Percentiles rank a stretch among this genome's conserved stretches.
phyloP scores from a whole-genome alignment of 192 early-diverging fungal genomes.

The Entophlyctis helioformis region DNA sequence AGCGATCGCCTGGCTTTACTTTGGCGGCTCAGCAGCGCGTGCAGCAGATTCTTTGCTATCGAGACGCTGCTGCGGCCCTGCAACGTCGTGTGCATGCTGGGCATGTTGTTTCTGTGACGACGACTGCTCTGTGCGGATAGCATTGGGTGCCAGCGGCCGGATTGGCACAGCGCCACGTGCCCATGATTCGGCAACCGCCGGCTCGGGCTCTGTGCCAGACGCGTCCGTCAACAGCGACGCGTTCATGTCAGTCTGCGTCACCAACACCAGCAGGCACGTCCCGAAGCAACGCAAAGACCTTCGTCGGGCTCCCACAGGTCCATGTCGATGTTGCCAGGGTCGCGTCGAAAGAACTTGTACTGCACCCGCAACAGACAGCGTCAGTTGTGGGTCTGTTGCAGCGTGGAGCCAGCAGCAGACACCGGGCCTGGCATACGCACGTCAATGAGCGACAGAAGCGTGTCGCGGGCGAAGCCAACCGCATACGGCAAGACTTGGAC shows the following conservation, averaged over 20 bases:
- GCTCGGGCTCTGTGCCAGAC: constrained; percentile 21
- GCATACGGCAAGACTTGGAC: constrained; percentile 44
- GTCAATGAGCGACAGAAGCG: constrained; percentile 25
- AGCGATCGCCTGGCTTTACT: too few species aligned
- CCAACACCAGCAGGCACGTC: neutral
- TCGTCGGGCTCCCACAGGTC: constrained; percentile 35
- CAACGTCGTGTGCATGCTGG: too few species aligned
- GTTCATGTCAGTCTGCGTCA: neutral
- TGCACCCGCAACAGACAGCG: too few species aligned
- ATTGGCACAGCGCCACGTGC: constrained; percentile 29
- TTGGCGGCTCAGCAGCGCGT: too few species aligned
- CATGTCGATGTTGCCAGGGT: constrained; percentile 25
- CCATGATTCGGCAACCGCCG: constrained; percentile 29
- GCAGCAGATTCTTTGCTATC: too few species aligned
- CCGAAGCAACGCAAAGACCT: constrained; percentile 12
- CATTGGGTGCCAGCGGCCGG: too few species aligned
- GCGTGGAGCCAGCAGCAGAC: too few species aligned
- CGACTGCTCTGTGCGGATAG: too few species aligned
- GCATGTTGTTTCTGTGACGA: too few species aligned
- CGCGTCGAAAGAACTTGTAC: constrained; percentile 38
- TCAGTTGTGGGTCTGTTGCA: too few species aligned
- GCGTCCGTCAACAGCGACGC: neutral
- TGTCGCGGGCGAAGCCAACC: constrained; percentile 32
- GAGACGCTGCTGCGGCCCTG: too few species aligned
- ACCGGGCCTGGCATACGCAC: constrained; percentile 7